These are phyloP conservation scores for Candida glucosophila DNA, from an alignment of 1,139 yeast genomes.

Conservation along the genomic window DNA sequence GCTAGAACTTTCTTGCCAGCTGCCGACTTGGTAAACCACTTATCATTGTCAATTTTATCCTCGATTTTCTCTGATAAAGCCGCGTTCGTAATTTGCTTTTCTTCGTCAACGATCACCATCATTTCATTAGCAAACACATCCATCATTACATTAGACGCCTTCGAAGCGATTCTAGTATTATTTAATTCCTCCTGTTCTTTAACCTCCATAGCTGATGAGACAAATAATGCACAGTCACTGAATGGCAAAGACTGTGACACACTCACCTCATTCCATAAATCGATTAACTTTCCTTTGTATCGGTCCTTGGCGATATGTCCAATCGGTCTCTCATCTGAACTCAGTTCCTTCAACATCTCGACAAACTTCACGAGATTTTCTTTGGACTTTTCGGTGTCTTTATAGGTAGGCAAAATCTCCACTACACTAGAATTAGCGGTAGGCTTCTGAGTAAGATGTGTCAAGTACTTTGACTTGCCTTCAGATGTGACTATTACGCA, in stretches of 20 bases:
- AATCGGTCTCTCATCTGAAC: constrained; percentile 35
- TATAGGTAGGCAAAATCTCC: constrained; percentile 69
- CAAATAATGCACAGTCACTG: constrained; percentile 48
- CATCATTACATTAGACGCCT: constrained; percentile 75
- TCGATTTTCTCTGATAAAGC: constrained; percentile 73
- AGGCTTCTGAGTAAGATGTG: constrained; percentile 36
- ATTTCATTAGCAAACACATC: constrained; percentile 80
- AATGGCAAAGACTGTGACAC: constrained; percentile 31
- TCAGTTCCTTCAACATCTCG: constrained; percentile 30
- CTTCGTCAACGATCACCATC: constrained; percentile 84
- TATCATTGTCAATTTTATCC: constrained; percentile 68
- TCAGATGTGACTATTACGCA: constrained; percentile 69
- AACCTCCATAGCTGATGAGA: constrained; percentile 53
- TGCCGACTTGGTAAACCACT: constrained; percentile 58
- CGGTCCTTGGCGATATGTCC: constrained; percentile 68
- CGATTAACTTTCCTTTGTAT: constrained; percentile 74
- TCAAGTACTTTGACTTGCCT: constrained; percentile 79
- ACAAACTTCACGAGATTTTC: constrained; percentile 56
- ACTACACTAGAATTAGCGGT: constrained; percentile 37
- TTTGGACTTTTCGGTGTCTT: constrained; percentile 71
- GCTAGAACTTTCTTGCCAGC: constrained; percentile 47
- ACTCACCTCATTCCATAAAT: constrained; percentile 67
- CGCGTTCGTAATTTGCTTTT: constrained; percentile 63
- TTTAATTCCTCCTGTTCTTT: constrained; percentile 77
- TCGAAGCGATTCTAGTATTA: constrained; percentile 62